Conservation (phyloP, 805 yeast species). For the Hanseniaspora mollemarum region DNA sequence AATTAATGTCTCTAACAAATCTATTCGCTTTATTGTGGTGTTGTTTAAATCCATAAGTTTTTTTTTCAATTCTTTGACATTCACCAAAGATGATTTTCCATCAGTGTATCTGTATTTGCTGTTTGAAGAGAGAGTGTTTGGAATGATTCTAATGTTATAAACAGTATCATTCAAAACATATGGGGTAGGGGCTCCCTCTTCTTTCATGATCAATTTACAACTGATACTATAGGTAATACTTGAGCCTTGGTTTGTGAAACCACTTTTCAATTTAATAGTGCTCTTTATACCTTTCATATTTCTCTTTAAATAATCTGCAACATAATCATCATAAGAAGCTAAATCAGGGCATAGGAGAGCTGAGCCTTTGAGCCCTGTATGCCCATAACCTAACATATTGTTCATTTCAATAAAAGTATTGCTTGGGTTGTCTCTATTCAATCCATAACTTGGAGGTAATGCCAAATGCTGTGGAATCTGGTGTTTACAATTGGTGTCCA, state of each 20-base stretch:
- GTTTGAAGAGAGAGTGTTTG: slow-evolving; percentile 20
- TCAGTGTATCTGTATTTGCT: slow-evolving; percentile 10
- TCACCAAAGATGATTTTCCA: slow-evolving; percentile 9
- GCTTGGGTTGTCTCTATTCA: slow-evolving; percentile 25
- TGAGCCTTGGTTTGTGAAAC: slow-evolving; percentile 3
- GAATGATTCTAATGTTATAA: slow-evolving; percentile 25
- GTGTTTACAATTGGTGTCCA: slow-evolving; percentile 45
- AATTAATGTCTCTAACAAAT: slow-evolving; percentile 7
- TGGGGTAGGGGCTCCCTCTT: slow-evolving; percentile 14
- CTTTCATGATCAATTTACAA: slow-evolving; percentile 12
- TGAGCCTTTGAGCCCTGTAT: slow-evolving; percentile 38
- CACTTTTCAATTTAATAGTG: slow-evolving; percentile 2
- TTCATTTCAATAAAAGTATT: slow-evolving; percentile 25
- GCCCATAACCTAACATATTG: slow-evolving; percentile 45
- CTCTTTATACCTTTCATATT: slow-evolving; percentile 23
- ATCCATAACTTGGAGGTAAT: slow-evolving; percentile 36
- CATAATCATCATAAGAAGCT: slow-evolving; percentile 5
- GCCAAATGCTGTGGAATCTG: slow-evolving; percentile 27
- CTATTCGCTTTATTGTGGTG: neutral
- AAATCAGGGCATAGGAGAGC: slow-evolving; percentile 44
- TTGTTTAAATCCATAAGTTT: neutral
- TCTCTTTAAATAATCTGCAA: neutral
- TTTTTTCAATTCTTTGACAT: slow-evolving; percentile 1
- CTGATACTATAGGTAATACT: slow-evolving; percentile 18
- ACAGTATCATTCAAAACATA: slow-evolving; percentile 22